phyloP scores from a whole-genome alignment of 2,329 filamentous ascomycete species.

The Colletotrichum gigasporum region DNA sequence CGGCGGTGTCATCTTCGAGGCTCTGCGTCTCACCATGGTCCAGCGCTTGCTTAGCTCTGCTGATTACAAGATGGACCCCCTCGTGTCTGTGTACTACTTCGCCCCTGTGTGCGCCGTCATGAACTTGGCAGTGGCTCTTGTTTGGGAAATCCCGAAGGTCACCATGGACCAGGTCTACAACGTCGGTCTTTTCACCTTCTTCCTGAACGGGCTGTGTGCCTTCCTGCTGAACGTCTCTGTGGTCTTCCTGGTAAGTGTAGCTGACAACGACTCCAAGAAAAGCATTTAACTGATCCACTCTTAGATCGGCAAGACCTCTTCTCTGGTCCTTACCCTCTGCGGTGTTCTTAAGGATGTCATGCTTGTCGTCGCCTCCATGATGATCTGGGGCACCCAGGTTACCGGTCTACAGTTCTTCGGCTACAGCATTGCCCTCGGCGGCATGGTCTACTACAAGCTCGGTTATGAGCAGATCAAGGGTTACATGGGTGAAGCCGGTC shows the following conservation, averaged over 20 bases:
- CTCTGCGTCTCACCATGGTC: conserved; percentile 84
- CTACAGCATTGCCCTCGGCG: conserved; percentile 81
- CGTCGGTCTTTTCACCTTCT: conserved; percentile 77
- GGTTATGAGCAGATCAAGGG: conserved; percentile 85
- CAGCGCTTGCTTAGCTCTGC: conserved; percentile 82
- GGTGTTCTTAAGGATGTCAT: conserved; percentile 91
- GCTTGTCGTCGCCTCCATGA: conserved; percentile 80
- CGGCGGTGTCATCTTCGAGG: conserved; percentile 82
- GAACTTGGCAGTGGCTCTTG: conserved; percentile 78
- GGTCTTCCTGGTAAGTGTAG: conserved; percentile 84
- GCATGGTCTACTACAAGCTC: conserved; percentile 88
- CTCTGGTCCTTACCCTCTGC: conserved; percentile 85
- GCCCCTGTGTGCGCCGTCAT: conserved; percentile 85
- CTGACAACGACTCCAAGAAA: too few species aligned
- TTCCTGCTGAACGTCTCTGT: conserved; percentile 88
- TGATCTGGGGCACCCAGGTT: conserved; percentile 83
- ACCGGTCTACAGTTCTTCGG: conserved; percentile 82
- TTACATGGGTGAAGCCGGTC: conserved; percentile 75
- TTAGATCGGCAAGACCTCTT: conserved; percentile 88
- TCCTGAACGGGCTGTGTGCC: conserved; percentile 80
- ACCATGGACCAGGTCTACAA: conserved; percentile 75
- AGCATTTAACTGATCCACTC: too few species aligned
- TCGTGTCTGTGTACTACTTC: conserved; percentile 91
- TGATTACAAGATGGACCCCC: conserved; percentile 92
- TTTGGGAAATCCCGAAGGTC: conserved; percentile 78